Evolutionary conservation across 2,329 filamentous ascomycete genomes (phyloP), one percentile per base, ranked within the genome.

Genomic region (Dactylellina haptotyla): DNA sequence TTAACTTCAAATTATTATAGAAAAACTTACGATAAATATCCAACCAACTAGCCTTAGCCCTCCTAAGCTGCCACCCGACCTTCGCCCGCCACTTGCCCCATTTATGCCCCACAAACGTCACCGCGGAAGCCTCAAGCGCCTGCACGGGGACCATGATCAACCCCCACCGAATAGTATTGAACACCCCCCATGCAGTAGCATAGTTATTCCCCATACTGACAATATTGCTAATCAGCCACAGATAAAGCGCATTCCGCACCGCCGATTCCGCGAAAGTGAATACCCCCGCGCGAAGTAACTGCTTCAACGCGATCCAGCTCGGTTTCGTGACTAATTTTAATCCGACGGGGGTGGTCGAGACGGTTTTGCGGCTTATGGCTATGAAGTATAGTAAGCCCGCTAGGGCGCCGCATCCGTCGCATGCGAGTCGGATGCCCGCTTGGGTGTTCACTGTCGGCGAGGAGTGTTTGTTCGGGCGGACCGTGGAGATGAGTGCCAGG

Each of bases 131-230:
- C 79, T 92, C 88, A 0, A 91, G 81, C 0, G 88, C 84, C 72
- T 87, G 85, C 0, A 92, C 87, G 0, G 89, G 89, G 0, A 91
- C 88, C 89, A 92, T 92, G 28, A 92, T 82, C 0, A 92, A 81
- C 0, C 89, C 89, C 89, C 89, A 91, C 12, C 89, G 84, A 43
- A 92, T 91, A 0, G 88, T 91, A 63, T 86, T 89, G 81, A 92
- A 92, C 8, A 91, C 83, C 1, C 88, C 87, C 89, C 89, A 92
- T 0, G 89, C 88, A 0, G 89, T 91, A 0, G 88, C 87, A 78
- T 92, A 92, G 4, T 86, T 84, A 0, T 82, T 80, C 0, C 89
- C 88, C 69, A 92, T 82, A 0, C 84, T 81, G 0, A 92, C 84
- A 16, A 92, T 89, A 3, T 84, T 86, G 58, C 82, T 84, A 0